Evolutionary conservation across 768 basidiomycete genomes (phyloP), one percentile per base, ranked within the genome.

Genomic region (Boletus reticuloceps): DNA sequence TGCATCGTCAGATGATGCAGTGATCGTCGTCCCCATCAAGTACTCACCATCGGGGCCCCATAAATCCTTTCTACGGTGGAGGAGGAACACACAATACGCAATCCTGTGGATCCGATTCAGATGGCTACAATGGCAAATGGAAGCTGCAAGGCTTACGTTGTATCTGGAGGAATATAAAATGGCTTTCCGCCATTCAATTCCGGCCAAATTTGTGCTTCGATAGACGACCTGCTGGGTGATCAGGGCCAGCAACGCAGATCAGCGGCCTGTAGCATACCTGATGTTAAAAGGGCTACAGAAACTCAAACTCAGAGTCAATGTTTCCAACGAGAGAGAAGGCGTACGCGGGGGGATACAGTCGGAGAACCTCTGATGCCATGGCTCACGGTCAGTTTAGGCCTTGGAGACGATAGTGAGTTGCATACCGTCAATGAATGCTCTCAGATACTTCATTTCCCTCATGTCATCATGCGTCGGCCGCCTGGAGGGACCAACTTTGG

Each of bases 381-480:
- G 16, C 8, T 39, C 36, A 4, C 29, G 29, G 50, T 69, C 10
- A 49, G 50, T 41, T 13, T 11, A 43, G 5, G 34, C 31, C 5
- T 10, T 14, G 4, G n/a, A 17, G 27, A 41, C 14, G 14, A 32
- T 40, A 31, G 20, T 10, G 42, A 38, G 10, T 42, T 5, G 47
- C 71, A 13, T 20, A 84, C 84, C 84, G 58, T 87, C 86, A 47
- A 87, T 78, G 22, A 87, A 82, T 1, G 85, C 86, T 25, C 82
- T 73, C 14, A 86, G 66, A 58, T 80, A 86, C 64, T 81, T 85
- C 81, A 86, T 82, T 5, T 82, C 81, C 31, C 74, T 73, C 60
- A 87, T 78, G 58, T 84, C 80, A 41, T 82, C 80, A 50, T 78
- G 79, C 4, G 77, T 77, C 5, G 84, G 86, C 12, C 77, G 71